Conservation (phyloP, 2,329 filamentous ascomycete genomes). For the Xylaria sp. region DNA sequence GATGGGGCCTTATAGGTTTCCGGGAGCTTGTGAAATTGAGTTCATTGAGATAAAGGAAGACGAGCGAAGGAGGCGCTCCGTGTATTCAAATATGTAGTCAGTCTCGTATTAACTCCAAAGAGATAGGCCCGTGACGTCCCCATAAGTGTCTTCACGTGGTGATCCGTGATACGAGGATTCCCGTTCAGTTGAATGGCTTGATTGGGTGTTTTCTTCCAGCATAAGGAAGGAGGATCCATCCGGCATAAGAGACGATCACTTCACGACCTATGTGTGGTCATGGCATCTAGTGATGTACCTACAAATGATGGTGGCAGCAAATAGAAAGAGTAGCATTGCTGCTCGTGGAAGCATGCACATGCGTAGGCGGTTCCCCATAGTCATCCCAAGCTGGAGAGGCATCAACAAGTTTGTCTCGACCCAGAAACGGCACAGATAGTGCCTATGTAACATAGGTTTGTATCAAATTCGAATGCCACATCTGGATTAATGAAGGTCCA, state of each 20-base stretch:
- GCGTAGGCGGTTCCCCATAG: background rate
- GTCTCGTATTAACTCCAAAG: slow-evolving; percentile 4
- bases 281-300: background rate
- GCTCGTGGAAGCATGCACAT: background rate
- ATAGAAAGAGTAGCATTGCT: background rate
- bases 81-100: slow-evolving; percentile 21
- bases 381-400: background rate
- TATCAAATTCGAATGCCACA: background rate
- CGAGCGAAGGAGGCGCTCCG: background rate
- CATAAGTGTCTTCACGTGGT: slow-evolving; percentile 20
- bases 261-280: background rate
- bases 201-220: slow-evolving; percentile 14
- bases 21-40: background rate
- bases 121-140: slow-evolving; percentile 5
- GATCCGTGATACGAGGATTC: slow-evolving; percentile 15
- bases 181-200: background rate
- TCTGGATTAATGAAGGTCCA: background rate
- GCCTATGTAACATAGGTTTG: background rate
- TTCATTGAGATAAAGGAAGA: background rate
- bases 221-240: slow-evolving; percentile 9
- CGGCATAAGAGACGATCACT: background rate
- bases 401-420: background rate
- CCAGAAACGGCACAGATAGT: background rate
- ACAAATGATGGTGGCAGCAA: background rate
- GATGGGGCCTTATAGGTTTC: background rate